Evolutionary conservation across 345 rosid species (phyloP), one percentile per base, ranked within the genome.

Genomic region (Corchorus capsularis): DNA sequence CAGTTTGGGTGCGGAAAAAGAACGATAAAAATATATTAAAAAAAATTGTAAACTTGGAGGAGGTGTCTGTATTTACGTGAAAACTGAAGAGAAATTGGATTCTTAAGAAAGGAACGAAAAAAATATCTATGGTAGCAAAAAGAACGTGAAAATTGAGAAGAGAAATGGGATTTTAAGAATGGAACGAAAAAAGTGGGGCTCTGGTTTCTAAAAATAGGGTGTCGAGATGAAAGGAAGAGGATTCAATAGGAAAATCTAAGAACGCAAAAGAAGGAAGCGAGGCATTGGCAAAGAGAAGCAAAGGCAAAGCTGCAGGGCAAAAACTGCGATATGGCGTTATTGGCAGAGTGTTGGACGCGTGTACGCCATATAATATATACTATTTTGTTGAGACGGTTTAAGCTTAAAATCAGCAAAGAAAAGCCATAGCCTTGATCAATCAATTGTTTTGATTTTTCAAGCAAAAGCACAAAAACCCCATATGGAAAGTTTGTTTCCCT

Each of bases 231-330:
- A 55, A 78, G 75, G 74, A 77, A 65, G 69, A 65, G 74, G 53
- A 77, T 69, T 69, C 52, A 53, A 52, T 49, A 46, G 62, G 69
- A 56, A 32, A 68, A 74, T 3, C 5, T 3, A 46, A 8, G 35
- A 75, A 73, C 84, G 83, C 41, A 75, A 82, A 84, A 72, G 8
- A 4, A 54, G 82, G 79, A 75, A 80, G 50, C 72, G 37, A 67
- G 45, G 15, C 4, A 8, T n/a, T 63, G 45, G 69, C 3, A 69
- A 12, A 32, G 27, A 77, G 75, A 61, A 53, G 55, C 74, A 52
- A 63, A 34, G 67, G 68, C 71, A 53, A 66, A 35, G 65, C 63
- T 80, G 73, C 71, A 54, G 65, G 67, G 68, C 65, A 53, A 66
- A 27, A 43, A 69, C 63, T 80, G 73, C 71, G 43, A 54, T 64